Evolutionary conservation across 306 rosid genomes (phyloP), one percentile per base, ranked within the genome.

Genomic region (Morella rubra): DNA sequence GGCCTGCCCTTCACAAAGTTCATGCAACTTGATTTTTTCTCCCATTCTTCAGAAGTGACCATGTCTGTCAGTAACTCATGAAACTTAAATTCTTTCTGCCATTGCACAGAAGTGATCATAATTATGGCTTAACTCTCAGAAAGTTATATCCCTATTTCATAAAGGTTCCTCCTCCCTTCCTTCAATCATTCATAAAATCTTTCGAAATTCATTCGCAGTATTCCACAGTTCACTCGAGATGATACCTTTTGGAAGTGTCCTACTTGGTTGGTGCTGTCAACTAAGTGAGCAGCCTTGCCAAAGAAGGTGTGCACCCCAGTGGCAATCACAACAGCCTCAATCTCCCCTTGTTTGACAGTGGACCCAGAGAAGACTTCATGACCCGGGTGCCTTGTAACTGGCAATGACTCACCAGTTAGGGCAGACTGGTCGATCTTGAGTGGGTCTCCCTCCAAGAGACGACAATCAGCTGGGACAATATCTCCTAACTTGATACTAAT

Each of bases 221-320:
- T 12, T 58, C 53, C 12, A 45, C 11, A 20, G 6, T 41, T 1
- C 40, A 60, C 65, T 44, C 44, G 72, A 44, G 73, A 49, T 69
- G 15, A 18, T 84, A 93, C 98, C 96, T 91, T 84, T 77, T 93
- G 98, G 84, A 93, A 93, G 77, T 91, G 98, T 0, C 98, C 98
- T 40, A 75, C 88, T 69, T 87, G 87, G 74, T 93, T 84, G 59
- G 96, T 90, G 86, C 85, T 90, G 77, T 93, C 98, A 1, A 93
- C 98, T 62, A 93, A 71, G 73, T 91, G 98, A 81, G 98, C 98
- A 72, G 98, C 98, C 86, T 93, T 93, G 50, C 98, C 98, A 9
- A 93, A 93, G 90, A 93, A 93, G 78, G 98, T 91, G 73, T 91
- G 97, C 0, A 93, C 97, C 2, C 98, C 97, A 8, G 98, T 93